Evolutionary conservation across 345 rosid species (phyloP).

Genomic region (Lepidium africanum): DNA sequence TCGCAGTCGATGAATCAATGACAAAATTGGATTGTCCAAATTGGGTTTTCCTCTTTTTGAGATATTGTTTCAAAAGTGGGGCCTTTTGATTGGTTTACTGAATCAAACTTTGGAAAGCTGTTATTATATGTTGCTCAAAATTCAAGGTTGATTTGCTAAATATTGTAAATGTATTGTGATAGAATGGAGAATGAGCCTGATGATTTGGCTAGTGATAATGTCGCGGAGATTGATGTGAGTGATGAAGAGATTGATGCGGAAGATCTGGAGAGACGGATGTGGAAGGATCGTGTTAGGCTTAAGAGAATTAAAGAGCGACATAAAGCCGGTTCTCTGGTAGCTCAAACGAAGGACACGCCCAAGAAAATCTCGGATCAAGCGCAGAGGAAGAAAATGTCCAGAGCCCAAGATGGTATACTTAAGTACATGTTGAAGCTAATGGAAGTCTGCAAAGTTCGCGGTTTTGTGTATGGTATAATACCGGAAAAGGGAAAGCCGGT

Average conservation of each 20-base stretch:
- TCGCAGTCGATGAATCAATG: not conserved
- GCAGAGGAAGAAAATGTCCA: constrained; percentile 97
- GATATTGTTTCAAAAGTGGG: not conserved
- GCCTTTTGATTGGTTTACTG: not conserved
- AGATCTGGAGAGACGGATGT: constrained; percentile 86
- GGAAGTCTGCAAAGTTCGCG: constrained; percentile 98
- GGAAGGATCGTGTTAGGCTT: constrained; percentile 90
- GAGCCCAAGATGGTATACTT: constrained; percentile 99
- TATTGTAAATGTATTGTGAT: constrained; percentile 5
- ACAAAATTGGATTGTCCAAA: not conserved
- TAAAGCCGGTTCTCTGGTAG: constrained; percentile 54
- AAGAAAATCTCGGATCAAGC: constrained; percentile 89
- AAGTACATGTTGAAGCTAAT: constrained; percentile 97
- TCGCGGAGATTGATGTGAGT: constrained; percentile 93
- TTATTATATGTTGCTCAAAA: not conserved
- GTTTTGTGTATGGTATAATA: constrained; percentile 94
- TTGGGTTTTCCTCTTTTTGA: not conserved
- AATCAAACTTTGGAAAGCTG: not conserved
- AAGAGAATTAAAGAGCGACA: constrained; percentile 74
- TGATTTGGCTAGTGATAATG: constrained; percentile 67
- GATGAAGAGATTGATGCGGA: constrained; percentile 95
- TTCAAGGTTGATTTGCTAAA: not conserved
- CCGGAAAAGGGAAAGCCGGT: constrained; percentile 97
- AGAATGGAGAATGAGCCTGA: constrained; percentile 40
- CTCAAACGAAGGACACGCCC: constrained; percentile 50